Evolutionary conservation across 164 flowering plant genomes (phyloP).

Genomic region (Tinospora cordifolia): DNA sequence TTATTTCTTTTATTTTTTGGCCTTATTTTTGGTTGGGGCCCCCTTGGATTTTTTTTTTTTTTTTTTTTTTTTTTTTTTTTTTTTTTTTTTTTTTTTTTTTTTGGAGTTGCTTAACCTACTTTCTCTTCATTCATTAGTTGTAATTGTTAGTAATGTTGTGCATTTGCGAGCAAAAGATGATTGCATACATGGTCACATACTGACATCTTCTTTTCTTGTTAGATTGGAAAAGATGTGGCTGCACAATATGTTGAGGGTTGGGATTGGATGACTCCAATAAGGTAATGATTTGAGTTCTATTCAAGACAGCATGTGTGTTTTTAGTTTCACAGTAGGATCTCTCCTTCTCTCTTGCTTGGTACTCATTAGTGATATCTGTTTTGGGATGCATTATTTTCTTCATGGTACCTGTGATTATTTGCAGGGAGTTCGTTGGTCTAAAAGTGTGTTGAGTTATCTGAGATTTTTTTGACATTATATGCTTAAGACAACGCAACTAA

Average conservation of each 20-base stretch:
- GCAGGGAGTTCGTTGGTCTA: background rate
- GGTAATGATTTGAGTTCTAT: slow-evolving; percentile 30
- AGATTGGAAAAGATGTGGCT: slow-evolving; percentile 99
- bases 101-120: background rate
- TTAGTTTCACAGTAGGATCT: background rate
- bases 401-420: background rate
- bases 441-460: background rate
- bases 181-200: background rate
- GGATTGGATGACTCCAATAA: slow-evolving; percentile 99
- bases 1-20: too few species aligned
- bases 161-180: background rate
- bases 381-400: too few species aligned
- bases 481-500: background rate
- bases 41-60: background rate
- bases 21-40: background rate
- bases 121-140: background rate
- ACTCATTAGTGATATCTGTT: too few species aligned
- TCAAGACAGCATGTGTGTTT: slow-evolving; percentile 2
- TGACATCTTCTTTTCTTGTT: slow-evolving; percentile 14
- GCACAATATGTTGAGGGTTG: slow-evolving; percentile 98
- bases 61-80: too few species aligned
- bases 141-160: background rate
- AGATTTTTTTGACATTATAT: background rate
- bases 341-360: too few species aligned
- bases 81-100: background rate